Evolutionary conservation across 129 eudicot species (phyloP), one percentile per base, ranked within the genome.

Genomic region (Escallonia herrerae): DNA sequence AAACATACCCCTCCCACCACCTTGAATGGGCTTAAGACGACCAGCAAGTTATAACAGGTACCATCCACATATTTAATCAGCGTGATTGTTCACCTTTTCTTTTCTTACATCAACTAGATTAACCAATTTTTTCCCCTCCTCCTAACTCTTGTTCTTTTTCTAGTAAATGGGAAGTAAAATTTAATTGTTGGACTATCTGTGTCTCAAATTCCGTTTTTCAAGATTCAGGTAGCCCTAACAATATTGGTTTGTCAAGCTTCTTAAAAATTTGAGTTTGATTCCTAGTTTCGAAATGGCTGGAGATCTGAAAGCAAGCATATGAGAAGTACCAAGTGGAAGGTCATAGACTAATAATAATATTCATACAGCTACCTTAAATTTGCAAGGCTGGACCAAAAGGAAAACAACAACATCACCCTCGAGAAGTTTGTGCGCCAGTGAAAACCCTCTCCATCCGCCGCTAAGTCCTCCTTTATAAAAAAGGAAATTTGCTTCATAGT

Each of bases 371-470:
- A 79, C 83, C 83, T 69, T 79, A 15, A 79, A 58, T 72, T 65
- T 74, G 69, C 63, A 59, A 10, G 49, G 53, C 33, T 67, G 41
- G 40, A 73, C 71, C 48, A 79, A 43, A 14, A 68, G 83, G 56
- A 73, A 79, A 74, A 79, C 83, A 8, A 74, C 52, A 50, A 53
- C 79, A 68, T 73, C 83, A 9, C 76, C 76, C 13, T 72, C 79
- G 4, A 68, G 42, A 64, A 79, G 65, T 0, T 74, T 64, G 62
- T 79, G 79, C 4, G 73, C 66, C 6, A 65, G 53, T n/a, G 83
- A 74, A 63, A 79, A 79, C 54, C 76, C 75, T 57, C 70, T 70
- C 79, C 85, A 80, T 13, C 81, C 81, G 40, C 60, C 81, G 76
- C 85, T 71, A 15, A 80, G 51, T 52, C 78, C 81, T n/a, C 8